A percentile compares a stretch with the other conserved stretches of the same genome.
Evolutionary conservation across 768 basidiomycete genomes (phyloP).

Genomic region (Leucosporidium yakuticum): DNA sequence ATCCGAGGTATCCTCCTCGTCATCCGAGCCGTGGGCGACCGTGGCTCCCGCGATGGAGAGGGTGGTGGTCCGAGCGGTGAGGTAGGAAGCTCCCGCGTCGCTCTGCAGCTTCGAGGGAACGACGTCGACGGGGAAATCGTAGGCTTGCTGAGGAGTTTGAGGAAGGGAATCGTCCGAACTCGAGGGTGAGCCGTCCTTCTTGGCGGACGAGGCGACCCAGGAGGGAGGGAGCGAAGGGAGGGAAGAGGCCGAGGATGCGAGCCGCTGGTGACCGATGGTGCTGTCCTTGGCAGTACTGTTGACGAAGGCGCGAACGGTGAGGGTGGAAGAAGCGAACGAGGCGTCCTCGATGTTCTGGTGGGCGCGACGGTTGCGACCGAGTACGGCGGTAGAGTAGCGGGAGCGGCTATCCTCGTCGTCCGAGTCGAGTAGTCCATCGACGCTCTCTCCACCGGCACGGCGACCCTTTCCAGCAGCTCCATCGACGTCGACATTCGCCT

Average conservation of each 20-base stretch:
- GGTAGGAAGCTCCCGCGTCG: slow-evolving; percentile 2
- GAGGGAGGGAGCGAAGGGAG: slow-evolving; percentile 24
- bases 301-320: slow-evolving; percentile 17
- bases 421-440: slow-evolving; percentile 43
- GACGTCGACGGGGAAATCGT: neutral
- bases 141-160: neutral
- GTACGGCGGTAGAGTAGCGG: neutral
- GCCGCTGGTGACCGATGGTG: slow-evolving; percentile 5
- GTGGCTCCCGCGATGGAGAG: slow-evolving; percentile 49
- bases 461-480: slow-evolving; percentile 47
- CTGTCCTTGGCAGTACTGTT: slow-evolving; percentile 8
- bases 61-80: slow-evolving; percentile 18
- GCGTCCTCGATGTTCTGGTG: neutral
- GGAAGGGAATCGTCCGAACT: slow-evolving; percentile 2
- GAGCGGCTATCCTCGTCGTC: neutral
- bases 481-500: slow-evolving; percentile 57
- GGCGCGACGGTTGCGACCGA: neutral
- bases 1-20: slow-evolving; percentile 23
- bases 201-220: slow-evolving; percentile 18
- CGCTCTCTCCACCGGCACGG: slow-evolving; percentile 37
- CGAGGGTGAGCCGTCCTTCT: neutral
- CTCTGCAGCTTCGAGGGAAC: neutral
- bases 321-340: slow-evolving; percentile 12
- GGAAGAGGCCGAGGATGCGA: neutral
- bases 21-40: slow-evolving; percentile 41